Percentiles rank a stretch among this genome's conserved stretches.
These are phyloP conservation scores for Thymus quinquecostatus DNA, from an alignment of 257 asterid genomes.

Conservation along the genomic window DNA sequence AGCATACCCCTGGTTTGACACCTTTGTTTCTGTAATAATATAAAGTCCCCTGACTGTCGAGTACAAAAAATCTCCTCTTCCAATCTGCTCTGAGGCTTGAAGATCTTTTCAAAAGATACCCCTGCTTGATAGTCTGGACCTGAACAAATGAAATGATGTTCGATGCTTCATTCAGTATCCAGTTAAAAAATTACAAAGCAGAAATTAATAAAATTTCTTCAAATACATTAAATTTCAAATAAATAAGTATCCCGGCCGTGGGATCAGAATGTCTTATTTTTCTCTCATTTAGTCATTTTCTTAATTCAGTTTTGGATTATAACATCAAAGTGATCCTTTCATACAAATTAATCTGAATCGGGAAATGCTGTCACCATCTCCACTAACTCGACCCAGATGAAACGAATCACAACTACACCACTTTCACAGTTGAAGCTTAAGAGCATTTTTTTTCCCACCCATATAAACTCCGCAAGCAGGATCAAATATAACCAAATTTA, in stretches of 20 bases:
- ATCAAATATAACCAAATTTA: neutral
- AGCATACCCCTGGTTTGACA: conserved; percentile 70
- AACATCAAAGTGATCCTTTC: neutral
- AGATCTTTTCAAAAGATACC: conserved; percentile 90
- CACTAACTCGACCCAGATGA: conserved; percentile 9
- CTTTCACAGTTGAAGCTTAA: conserved; percentile 4
- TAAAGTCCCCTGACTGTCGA: conserved; percentile 86
- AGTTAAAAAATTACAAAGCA: conserved; percentile 9
- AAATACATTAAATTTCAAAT: conserved; percentile 16
- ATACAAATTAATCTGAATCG: conserved; percentile 9
- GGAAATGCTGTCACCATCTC: conserved; percentile 14
- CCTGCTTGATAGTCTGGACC: conserved; percentile 94
- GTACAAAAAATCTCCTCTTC: conserved; percentile 96
- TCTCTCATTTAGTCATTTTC: conserved; percentile 9
- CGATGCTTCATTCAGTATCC: conserved; percentile 20
- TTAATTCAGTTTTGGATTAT: conserved; percentile 13
- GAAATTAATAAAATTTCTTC: conserved; percentile 11
- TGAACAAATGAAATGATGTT: conserved; percentile 32
- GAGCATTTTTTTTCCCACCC: conserved; percentile 2
- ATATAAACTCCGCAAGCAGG: conserved; percentile 15
- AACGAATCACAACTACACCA: conserved; percentile 14
- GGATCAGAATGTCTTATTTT: conserved; percentile 3
- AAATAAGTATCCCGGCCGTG: conserved; percentile 21
- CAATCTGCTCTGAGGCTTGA: conserved; percentile 95
- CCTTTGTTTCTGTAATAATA: conserved; percentile 89